Base-by-base conservation (phyloP, 2,329 filamentous ascomycete genomes). In the Aspergillus texensis region DNA sequence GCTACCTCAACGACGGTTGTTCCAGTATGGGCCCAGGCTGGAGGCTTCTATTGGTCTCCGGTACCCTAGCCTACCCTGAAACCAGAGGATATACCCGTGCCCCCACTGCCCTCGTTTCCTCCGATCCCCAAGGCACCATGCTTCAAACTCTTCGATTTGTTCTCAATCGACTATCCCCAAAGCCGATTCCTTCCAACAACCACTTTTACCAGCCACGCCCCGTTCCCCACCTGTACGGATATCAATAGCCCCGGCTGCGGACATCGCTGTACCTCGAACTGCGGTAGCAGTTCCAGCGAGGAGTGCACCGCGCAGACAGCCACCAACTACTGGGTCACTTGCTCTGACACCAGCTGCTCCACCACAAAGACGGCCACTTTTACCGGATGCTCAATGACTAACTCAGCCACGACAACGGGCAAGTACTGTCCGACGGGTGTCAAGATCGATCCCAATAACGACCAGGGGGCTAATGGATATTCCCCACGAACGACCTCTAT, bases 171-270 rank as follows among this genome's bases (percentile, higher is more conserved):
- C 41, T 45, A n/a, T 4, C 41, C 41, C n/a, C 41, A n/a, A 3
- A 45, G 11, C 8, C 41, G 41, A 11, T n/a, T n/a, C 41, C 19
- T 45, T 45, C 41, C 26, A 74, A 45, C 41, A 21, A 45, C 19
- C 41, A 45, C 41, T n/a, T 45, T n/a, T 6, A 45, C 19, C 4
- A 45, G 41, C n/a, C 41, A 45, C 1, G 41, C n/a, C 19, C n/a
- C 41, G 9, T 21, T 6, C 41, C 16, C 41, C 19, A 24, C 41
- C n/a, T 45, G 41, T 21, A 45, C 41, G 4, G 41, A 45, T 19
- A 45, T 9, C 41, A 45, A 45, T 21, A 45, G 41, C 16, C 41
- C 41, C n/a, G 41, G 41, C 19, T 45, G 41, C 41, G 41, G 41
- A n/a, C 41, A 45, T 21, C 8, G 16, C 9, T 45, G 41, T 45